Evolutionary conservation across 163 green algal species (phyloP).

Genomic region (Scenedesmus sp.): DNA sequence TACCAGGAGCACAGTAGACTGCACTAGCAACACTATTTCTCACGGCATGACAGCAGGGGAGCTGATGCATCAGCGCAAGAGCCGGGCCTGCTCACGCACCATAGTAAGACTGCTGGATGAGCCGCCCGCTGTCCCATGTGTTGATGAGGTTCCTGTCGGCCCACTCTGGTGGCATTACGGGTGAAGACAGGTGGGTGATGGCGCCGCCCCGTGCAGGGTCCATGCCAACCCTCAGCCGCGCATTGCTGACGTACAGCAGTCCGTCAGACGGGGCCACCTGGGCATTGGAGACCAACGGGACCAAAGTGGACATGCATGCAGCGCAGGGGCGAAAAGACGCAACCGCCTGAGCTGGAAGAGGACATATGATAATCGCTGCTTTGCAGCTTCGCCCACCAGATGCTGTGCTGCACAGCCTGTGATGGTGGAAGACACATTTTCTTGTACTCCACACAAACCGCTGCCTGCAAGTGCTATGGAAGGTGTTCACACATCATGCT

Average conservation of each 20-base stretch:
- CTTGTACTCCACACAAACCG: no score
- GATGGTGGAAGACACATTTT: no score
- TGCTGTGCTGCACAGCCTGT: not conserved
- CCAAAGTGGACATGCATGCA: not conserved
- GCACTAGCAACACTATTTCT: not conserved
- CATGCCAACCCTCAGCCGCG: slow-evolving; percentile 17
- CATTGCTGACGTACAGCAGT: slow-evolving; percentile 19
- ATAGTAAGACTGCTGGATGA: slow-evolving; percentile 54
- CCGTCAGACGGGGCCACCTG: not conserved
- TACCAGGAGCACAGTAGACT: no score
- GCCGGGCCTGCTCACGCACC: not conserved
- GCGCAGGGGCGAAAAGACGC: no score
- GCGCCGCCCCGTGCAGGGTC: slow-evolving; percentile 28
- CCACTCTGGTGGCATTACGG: slow-evolving; percentile 34
- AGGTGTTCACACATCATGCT: not conserved
- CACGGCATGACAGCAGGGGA: not conserved
- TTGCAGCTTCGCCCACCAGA: not conserved
- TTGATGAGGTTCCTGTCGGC: slow-evolving; percentile 48
- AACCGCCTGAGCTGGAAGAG: no score
- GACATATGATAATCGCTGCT: no score
- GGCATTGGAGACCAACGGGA: not conserved
- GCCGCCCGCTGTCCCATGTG: slow-evolving; percentile 48
- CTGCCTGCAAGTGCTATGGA: not conserved
- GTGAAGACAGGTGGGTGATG: slow-evolving; percentile 14
- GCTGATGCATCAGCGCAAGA: not conserved